Percentiles rank a stretch among this genome's conserved stretches.
Evolutionary conservation across 2,329 filamentous ascomycete genomes (phyloP).

Genomic region (Monilinia fructigena): DNA sequence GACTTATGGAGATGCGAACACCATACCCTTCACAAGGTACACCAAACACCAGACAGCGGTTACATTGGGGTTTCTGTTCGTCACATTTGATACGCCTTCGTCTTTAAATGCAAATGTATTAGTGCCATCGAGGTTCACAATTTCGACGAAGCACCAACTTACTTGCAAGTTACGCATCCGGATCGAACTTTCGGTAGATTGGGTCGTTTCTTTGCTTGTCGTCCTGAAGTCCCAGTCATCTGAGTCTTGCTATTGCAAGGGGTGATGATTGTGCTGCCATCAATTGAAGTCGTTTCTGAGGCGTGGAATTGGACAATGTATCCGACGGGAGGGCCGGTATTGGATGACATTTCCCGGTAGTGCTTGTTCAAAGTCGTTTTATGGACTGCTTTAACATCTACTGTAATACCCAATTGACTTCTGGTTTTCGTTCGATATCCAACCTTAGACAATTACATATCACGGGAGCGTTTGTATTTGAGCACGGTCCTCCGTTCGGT

Average conservation of each 20-base stretch:
- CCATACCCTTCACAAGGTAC: constrained; percentile 20
- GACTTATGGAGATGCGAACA: constrained; percentile 12
- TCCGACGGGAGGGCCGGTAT: not conserved
- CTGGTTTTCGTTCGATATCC: no score
- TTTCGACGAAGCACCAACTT: constrained; percentile 14
- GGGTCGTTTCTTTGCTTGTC: constrained; percentile 15
- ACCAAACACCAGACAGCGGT: constrained; percentile 16
- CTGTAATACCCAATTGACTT: not conserved
- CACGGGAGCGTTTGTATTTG: not conserved
- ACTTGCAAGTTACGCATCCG: constrained; percentile 25
- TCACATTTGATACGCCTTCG: constrained; percentile 23
- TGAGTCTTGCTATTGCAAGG: not conserved
- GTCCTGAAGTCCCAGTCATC: not conserved
- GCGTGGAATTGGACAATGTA: constrained; percentile 13
- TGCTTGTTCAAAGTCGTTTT: not conserved
- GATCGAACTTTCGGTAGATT: constrained; percentile 20
- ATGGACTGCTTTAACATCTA: not conserved
- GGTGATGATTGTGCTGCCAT: constrained; percentile 4
- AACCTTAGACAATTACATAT: not conserved
- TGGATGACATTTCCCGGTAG: not conserved
- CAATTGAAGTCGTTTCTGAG: not conserved
- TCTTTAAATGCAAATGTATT: constrained; percentile 10
- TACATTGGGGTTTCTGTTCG: constrained; percentile 19
- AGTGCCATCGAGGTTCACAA: constrained; percentile 4
- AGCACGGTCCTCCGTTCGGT: constrained; percentile 2